phyloP scores from a whole-genome alignment of 495 filamentous ascomycete genomes.

The Haplographium delicatum region DNA sequence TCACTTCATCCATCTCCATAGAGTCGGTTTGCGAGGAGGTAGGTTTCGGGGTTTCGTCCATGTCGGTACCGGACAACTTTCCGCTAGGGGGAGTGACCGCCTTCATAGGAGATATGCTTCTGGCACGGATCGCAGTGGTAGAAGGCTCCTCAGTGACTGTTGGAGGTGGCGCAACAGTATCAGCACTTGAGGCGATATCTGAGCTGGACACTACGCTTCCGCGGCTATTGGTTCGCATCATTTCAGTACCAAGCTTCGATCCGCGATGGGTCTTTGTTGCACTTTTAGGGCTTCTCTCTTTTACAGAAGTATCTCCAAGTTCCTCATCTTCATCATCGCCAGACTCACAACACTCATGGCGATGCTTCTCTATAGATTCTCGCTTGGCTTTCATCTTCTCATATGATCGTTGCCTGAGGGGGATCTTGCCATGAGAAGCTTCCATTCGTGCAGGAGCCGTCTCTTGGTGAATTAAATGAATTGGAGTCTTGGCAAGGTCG shows the following conservation, averaged over 20 bases:
- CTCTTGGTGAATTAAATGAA: conserved; percentile 54
- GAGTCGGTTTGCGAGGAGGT: conserved; percentile 5
- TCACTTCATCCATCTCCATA: conserved; percentile 25
- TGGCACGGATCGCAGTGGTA: conserved; percentile 22
- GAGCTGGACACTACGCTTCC: conserved; percentile 61
- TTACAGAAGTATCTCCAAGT: conserved; percentile 55
- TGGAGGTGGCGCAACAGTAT: conserved; percentile 27
- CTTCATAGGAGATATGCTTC: conserved; percentile 37
- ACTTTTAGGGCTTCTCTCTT: conserved; percentile 52
- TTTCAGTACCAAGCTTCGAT: conserved; percentile 85
- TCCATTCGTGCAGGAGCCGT: conserved; percentile 66
- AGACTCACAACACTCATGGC: conserved; percentile 74
- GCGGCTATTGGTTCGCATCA: conserved; percentile 92
- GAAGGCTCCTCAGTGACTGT: conserved; percentile 17
- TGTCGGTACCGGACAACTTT: conserved; percentile 25
- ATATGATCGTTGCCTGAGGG: conserved; percentile 65
- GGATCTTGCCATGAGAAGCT: conserved; percentile 35
- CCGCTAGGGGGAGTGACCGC: conserved; percentile 32
- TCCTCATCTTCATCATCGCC: conserved; percentile 94
- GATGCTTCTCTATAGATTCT: conserved; percentile 68
- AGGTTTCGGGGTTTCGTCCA: conserved; percentile 29
- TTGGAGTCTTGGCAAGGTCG: conserved; percentile 32
- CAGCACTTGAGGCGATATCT: conserved; percentile 13
- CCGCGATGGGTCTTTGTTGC: conserved; percentile 40
- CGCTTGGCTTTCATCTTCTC: conserved; percentile 75